A percentile compares a stretch with the other conserved stretches of the same genome.
These are phyloP conservation scores for Aspergillus carlsbadensis DNA, from an alignment of 495 filamentous ascomycete genomes.

Conservation along the genomic window DNA sequence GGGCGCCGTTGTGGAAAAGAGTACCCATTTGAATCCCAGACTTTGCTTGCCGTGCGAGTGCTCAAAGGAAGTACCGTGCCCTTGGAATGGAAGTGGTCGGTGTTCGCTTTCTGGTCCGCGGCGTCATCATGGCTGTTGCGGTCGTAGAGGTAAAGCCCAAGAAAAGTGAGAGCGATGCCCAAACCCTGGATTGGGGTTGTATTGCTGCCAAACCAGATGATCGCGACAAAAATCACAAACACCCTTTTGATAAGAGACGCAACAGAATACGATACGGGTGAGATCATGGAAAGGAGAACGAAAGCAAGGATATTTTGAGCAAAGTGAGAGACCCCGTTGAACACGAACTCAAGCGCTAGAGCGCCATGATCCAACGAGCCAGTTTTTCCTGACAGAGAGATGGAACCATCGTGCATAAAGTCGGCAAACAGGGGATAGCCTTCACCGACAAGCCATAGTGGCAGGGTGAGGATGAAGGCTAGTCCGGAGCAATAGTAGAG, in stretches of 20 bases:
- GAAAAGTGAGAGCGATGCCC: constrained; percentile 84
- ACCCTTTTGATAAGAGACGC: constrained; percentile 94
- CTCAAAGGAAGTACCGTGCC: constrained; percentile 72
- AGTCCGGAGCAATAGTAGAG: constrained; percentile 93
- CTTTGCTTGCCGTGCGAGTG: constrained; percentile 32
- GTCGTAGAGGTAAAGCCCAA: constrained; percentile 95
- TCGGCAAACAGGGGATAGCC: constrained; percentile 64
- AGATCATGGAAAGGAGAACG: constrained; percentile 83
- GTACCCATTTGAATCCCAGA: constrained; percentile 45
- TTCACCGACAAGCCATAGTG: constrained; percentile 91
- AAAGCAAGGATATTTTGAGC: constrained; percentile 95
- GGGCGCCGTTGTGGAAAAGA: constrained; percentile 32
- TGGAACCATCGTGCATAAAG: constrained; percentile 52
- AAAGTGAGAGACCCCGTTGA: constrained; percentile 98
- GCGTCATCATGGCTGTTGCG: constrained; percentile 82
- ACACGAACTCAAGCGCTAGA: constrained; percentile 81
- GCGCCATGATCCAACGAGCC: constrained; percentile 75
- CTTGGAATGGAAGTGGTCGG: constrained; percentile 55
- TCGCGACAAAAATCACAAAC: constrained; percentile 92
- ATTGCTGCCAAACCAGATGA: constrained; percentile 90
- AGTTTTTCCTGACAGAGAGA: constrained; percentile 66
- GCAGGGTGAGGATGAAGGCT: constrained; percentile 86
- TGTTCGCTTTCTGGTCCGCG: constrained; percentile 67
- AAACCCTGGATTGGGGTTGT: constrained; percentile 80
- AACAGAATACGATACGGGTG: constrained; percentile 95